Evolutionary conservation across 805 yeast species (phyloP), one percentile per base, ranked within the genome.

Genomic region (Yamadazyma sp.): DNA sequence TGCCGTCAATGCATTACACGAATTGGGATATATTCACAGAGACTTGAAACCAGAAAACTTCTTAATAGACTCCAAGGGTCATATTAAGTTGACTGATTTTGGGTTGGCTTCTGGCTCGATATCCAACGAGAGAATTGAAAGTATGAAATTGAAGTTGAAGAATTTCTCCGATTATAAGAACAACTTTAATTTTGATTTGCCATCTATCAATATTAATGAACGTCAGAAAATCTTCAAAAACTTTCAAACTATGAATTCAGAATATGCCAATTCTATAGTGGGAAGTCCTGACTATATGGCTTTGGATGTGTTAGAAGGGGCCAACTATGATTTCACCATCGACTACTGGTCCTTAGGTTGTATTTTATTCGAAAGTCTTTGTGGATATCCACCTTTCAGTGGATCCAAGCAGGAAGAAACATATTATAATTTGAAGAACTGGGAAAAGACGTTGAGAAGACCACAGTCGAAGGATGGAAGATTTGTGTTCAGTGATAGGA

Each of bases 231-330:
- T 89, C 57, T 93, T 90, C 62, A 80, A 86, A 45, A 80, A 83
- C n/a, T 78, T 95, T 48, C 83, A 79, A 42, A 75, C 75, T 23
- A 8, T 20, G 23, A 46, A 41, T 28, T 32, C 46, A 3, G 88
- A 85, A 51, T 83, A 84, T 54, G 98, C 99, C 12, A 86, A 87
- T 52, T 88, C 97, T 1, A 87, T 91, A 50, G 99, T 93, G 11
- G 99, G 99, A 1, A 85, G 95, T 4, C 99, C 99, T 1, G 99
- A 93, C 62, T 93, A 93, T 58, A 93, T 93, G 99, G 99, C 99
- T 1, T 71, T 93, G 35, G 99, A 93, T 61, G 98, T 93, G 9
- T 75, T 93, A 37, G 95, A 88, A 61, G 99, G 99, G 6, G 84
- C 84, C 55, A 80, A 82, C 41, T 93, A 93, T 60, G 96, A 93